Evolutionary conservation across 2,329 filamentous ascomycete species (phyloP), one percentile per base, ranked within the genome.

Genomic region (Didymella keratinophila): DNA sequence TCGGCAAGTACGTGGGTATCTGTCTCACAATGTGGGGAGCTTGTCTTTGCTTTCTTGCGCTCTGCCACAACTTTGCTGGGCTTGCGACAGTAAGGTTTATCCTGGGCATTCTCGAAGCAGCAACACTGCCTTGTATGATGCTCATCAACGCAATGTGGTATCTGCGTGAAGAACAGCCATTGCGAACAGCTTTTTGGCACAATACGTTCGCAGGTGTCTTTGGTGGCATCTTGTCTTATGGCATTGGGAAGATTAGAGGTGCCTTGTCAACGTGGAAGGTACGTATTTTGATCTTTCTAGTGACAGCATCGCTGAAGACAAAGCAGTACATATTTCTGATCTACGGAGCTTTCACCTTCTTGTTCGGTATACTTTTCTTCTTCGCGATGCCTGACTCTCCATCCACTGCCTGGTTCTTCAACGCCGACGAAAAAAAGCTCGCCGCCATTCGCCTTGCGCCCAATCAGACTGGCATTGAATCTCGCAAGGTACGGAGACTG

Each of bases 181-280:
- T 53, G 9, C 20, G 51, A 39, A 53, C 51, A 20, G 42, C 51
- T 5, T 45, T 53, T 11, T 53, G 51, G 42, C 34, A 45, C 21
- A 46, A 46, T 30, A 45, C 42, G 4, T 53, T 53, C n/a, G 30
- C 51, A 39, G 51, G 42, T 14, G 43, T 53, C 3, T 53, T 53
- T 18, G 51, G 51, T 21, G 42, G 51, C 18, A 46, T 53, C 34
- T 30, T 53, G 14, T 45, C 42, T n/a, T 46, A 46, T 6, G 51
- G 42, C 12, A 39, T 53, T 10, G 34, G 42, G 2, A 45, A 46
- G 41, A 37, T 44, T n/a, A 27, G 41, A 25, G 49, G 37, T 8
- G 20, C 21, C 27, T 12, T 52, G 16, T 44, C 37, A 3, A 44
- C 37, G 7, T 52, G 49, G 49, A 52, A 43, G 18, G 37, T 44